A percentile compares a stretch with the other conserved stretches of the same genome.
These are phyloP conservation scores for Lecanosticta acicola DNA, from an alignment of 2,329 filamentous ascomycete species.

Conservation along the genomic window DNA sequence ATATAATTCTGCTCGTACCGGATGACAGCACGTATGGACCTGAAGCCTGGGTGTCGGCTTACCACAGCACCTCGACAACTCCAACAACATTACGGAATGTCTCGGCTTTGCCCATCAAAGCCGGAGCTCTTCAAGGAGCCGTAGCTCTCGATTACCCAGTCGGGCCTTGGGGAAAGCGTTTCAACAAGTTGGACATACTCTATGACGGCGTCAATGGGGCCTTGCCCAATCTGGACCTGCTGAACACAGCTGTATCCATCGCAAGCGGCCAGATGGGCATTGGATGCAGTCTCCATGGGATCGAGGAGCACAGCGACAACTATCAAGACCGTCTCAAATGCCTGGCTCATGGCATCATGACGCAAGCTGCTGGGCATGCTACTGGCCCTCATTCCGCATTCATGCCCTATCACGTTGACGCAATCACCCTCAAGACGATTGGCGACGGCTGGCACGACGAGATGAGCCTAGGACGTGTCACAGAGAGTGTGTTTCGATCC, in stretches of 20 bases:
- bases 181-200: conserved; percentile 81
- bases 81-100: conserved; percentile 48
- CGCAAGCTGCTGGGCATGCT: conserved; percentile 81
- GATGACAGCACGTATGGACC: conserved; percentile 84
- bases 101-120: conserved; percentile 77
- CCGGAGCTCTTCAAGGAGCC: conserved; percentile 85
- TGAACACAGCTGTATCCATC: conserved; percentile 88
- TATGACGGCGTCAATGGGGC: conserved; percentile 97
- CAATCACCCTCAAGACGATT: conserved; percentile 84
- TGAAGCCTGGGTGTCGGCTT: conserved; percentile 96
- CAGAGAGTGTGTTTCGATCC: conserved; percentile 87
- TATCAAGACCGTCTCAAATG: conserved; percentile 80
- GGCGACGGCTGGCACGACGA: conserved; percentile 95
- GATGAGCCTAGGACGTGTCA: conserved; percentile 83
- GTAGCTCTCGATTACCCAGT: conserved; percentile 85
- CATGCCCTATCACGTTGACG: conserved; percentile 96
- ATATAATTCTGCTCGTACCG: conserved; percentile 87
- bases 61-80: conserved; percentile 81
- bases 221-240: conserved; percentile 87
- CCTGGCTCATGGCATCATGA: conserved; percentile 87
- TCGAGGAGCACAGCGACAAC: conserved; percentile 68
- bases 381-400: conserved; percentile 91
- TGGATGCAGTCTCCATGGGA: conserved; percentile 73
- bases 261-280: conserved; percentile 91
- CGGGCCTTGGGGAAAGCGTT: conserved; percentile 64